A percentile compares a stretch with the other conserved stretches of the same genome.
These are phyloP conservation scores for Cyberlindnera subsufficiens DNA, from an alignment of 805 yeast species.

Conservation along the genomic window DNA sequence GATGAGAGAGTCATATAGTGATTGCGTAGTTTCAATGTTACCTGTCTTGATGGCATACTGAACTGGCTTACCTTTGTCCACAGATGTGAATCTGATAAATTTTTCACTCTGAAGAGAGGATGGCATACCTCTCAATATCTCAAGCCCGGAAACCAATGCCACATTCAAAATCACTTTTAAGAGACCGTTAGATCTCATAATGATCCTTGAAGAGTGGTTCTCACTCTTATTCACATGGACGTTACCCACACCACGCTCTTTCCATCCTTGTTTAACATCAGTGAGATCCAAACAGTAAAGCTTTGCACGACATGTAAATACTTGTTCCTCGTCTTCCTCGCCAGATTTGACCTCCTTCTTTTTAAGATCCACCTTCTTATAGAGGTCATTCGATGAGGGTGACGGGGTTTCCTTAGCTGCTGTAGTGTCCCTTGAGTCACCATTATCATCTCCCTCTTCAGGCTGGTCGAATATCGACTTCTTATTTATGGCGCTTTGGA, in stretches of 20 bases:
- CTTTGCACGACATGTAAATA: slow-evolving; percentile 69
- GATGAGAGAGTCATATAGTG: slow-evolving; percentile 46
- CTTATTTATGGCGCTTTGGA: slow-evolving; percentile 43
- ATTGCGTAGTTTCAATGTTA: slow-evolving; percentile 52
- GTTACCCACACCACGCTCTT: slow-evolving; percentile 87
- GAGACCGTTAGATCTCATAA: slow-evolving; percentile 89
- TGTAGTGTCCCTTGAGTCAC: slow-evolving; percentile 15
- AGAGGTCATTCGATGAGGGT: slow-evolving; percentile 28
- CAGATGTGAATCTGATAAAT: slow-evolving; percentile 67
- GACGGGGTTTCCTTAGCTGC: slow-evolving; percentile 17
- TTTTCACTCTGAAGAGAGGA: slow-evolving; percentile 82
- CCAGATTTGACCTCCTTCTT: slow-evolving; percentile 71
- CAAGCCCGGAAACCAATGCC: slow-evolving; percentile 56
- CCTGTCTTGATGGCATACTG: slow-evolving; percentile 81
- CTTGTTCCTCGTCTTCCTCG: slow-evolving; percentile 76
- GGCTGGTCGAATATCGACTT: slow-evolving; percentile 52
- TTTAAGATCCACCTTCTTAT: slow-evolving; percentile 54
- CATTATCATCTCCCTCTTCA: slow-evolving; percentile 12
- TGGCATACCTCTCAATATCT: slow-evolving; percentile 73
- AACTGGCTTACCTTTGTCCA: slow-evolving; percentile 59
- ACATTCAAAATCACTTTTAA: slow-evolving; percentile 77
- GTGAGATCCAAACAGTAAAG: slow-evolving; percentile 69
- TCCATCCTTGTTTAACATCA: slow-evolving; percentile 77
- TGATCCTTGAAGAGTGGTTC: slow-evolving; percentile 57
- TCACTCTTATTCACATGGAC: slow-evolving; percentile 62